Evolutionary conservation across 1,284 basidiomycete species (phyloP).

Genomic region (Leccinum subspadiceum): DNA sequence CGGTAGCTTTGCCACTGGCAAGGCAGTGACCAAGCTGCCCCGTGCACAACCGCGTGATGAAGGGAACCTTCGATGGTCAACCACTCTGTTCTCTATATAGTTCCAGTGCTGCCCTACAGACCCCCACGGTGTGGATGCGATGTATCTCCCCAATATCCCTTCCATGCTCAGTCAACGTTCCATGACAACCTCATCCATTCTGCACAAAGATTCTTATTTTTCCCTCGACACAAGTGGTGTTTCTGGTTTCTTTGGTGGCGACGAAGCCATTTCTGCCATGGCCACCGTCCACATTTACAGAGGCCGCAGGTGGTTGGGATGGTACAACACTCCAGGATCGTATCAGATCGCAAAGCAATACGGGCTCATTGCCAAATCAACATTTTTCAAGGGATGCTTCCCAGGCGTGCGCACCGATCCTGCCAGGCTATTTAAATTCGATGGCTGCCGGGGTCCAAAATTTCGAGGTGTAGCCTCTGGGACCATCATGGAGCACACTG

Average conservation of each 20-base stretch:
- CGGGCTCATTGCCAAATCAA: constrained; percentile 25
- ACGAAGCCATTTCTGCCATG: constrained; percentile 34
- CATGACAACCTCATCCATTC: constrained; percentile 5
- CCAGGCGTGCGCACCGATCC: constrained; percentile 26
- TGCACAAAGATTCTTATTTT: constrained; percentile 18
- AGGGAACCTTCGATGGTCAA: not conserved
- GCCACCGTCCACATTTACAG: constrained; percentile 29
- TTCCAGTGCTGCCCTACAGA: not conserved
- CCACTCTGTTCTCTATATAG: not conserved
- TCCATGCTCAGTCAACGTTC: constrained; percentile 10
- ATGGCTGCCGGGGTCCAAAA: constrained; percentile 24
- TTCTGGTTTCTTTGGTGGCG: constrained; percentile 18
- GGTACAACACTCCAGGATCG: constrained; percentile 34
- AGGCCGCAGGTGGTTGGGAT: constrained; percentile 29
- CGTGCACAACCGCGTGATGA: not conserved
- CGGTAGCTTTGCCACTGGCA: too few species aligned
- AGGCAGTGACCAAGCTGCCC: not conserved
- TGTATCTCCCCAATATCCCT: constrained; percentile 18
- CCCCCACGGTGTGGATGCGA: not conserved
- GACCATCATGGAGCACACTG: constrained; percentile 18
- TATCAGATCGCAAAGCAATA: constrained; percentile 31
- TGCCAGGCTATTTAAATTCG: constrained; percentile 24
- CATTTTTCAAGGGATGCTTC: constrained; percentile 26
- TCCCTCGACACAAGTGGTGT: constrained; percentile 26
- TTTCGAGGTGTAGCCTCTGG: constrained; percentile 18